Conservation (phyloP, 208 protist species). For the Trypanosoma cruzi region DNA sequence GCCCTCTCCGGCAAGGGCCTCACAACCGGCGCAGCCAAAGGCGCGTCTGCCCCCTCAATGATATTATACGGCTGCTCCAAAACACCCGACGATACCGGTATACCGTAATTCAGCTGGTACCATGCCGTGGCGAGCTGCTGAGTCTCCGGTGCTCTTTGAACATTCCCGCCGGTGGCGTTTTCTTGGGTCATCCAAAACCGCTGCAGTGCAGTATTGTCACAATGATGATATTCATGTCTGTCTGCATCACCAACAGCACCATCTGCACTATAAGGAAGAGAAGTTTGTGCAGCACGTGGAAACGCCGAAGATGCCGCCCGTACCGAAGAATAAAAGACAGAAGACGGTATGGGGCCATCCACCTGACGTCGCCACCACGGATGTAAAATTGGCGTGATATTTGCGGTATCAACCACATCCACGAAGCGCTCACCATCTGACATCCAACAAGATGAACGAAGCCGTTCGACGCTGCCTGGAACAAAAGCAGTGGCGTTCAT, state of each 20-base stretch:
- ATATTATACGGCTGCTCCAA: conserved; percentile 21
- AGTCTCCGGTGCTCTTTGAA: neutral
- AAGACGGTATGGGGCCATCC: neutral
- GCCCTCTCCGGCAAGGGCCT: neutral
- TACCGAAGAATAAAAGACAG: neutral
- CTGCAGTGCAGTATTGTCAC: neutral
- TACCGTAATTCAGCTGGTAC: conserved; percentile 13
- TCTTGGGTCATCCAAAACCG: neutral
- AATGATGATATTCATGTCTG: neutral
- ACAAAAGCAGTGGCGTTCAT: too few species aligned
- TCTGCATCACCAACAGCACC: neutral
- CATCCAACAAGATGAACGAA: too few species aligned
- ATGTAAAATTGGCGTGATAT: neutral
- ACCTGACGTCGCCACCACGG: neutral
- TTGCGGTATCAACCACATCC: too few species aligned
- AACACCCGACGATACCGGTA: neutral
- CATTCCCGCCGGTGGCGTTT: neutral
- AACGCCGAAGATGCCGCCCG: neutral
- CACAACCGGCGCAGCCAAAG: neutral
- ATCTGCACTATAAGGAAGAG: neutral
- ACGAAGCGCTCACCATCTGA: too few species aligned
- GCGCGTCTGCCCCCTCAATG: neutral
- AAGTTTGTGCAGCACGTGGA: neutral
- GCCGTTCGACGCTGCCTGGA: too few species aligned
- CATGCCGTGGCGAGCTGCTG: conserved; percentile 2